A percentile compares a stretch with the other conserved stretches of the same genome.
Conservation (phyloP, 1,284 basidiomycete genomes). For the Bondarzewia mesenterica region DNA sequence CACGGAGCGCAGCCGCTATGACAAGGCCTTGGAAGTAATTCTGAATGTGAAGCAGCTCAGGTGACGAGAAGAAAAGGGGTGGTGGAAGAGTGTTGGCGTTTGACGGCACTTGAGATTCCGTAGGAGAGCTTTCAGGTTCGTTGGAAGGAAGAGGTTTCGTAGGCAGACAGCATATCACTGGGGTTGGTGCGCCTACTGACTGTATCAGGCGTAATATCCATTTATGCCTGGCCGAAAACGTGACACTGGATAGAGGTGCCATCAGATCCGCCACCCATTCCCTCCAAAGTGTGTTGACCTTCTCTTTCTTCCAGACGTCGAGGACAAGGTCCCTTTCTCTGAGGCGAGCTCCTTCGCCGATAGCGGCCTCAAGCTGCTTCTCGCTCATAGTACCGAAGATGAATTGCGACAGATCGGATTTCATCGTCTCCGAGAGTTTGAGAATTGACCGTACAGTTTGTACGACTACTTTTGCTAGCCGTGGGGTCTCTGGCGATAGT, state of each 20-base stretch:
- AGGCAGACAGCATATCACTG: conserved; percentile 38
- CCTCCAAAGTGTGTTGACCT: conserved; percentile 28
- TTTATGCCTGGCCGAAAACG: conserved; percentile 12
- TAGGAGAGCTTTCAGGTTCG: conserved; percentile 7
- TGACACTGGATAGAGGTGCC: conserved; percentile 11
- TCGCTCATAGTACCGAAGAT: conserved; percentile 56
- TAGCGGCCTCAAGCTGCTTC: conserved; percentile 36
- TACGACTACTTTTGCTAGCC: conserved; percentile 33
- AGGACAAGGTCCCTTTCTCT: conserved; percentile 46
- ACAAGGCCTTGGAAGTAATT: conserved; percentile 66
- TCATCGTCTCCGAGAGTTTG: conserved; percentile 48
- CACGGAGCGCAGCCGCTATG: conserved; percentile 51
- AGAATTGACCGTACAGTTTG: conserved; percentile 39
- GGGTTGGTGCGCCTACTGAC: conserved; percentile 29
- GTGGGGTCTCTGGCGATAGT: conserved; percentile 11
- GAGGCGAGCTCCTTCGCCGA: conserved; percentile 41
- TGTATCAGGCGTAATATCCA: conserved; percentile 44
- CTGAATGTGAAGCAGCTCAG: conserved; percentile 48
- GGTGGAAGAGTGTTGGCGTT: conserved; percentile 43
- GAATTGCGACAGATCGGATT: conserved; percentile 53
- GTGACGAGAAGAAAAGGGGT: conserved; percentile 48
- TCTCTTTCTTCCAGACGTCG: conserved; percentile 37
- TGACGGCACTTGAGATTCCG: conserved; percentile 8
- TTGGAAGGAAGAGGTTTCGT: conserved; percentile 13
- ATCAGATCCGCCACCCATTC: conserved; percentile 29